Evolutionary conservation across 2,329 filamentous ascomycete species (phyloP).

Genomic region (Cladosporium sp.): DNA sequence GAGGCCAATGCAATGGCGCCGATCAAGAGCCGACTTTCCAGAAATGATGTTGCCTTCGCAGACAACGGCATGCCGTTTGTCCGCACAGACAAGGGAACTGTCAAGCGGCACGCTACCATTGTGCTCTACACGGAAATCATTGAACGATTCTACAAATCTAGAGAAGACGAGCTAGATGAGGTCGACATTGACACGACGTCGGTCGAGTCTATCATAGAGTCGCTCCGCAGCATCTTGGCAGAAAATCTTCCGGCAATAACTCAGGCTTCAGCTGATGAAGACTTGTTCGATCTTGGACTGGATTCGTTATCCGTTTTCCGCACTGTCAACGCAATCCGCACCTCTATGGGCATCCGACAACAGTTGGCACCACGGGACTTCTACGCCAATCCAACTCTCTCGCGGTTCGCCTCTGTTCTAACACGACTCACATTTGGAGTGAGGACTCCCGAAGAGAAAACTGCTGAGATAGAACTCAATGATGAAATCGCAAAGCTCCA

Average conservation of each 20-base stretch:
- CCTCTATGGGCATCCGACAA: background rate
- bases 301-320: slow-evolving; percentile 32
- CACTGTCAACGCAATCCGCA: background rate
- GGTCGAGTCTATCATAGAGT: slow-evolving; percentile 25
- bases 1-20: slow-evolving; percentile 42
- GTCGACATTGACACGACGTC: slow-evolving; percentile 24
- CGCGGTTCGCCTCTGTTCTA: background rate
- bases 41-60: slow-evolving; percentile 43
- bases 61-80: slow-evolving; percentile 46
- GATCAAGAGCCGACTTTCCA: slow-evolving; percentile 44
- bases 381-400: slow-evolving; percentile 3
- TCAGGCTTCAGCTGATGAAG: slow-evolving; percentile 24
- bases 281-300: slow-evolving; percentile 33
- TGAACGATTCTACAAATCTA: slow-evolving; percentile 41
- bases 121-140: slow-evolving; percentile 46
- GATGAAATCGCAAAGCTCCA: background rate
- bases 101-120: slow-evolving; percentile 44
- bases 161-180: background rate
- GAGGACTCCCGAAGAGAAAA: background rate
- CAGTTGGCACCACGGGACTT: background rate
- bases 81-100: slow-evolving; percentile 48
- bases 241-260: slow-evolving; percentile 18
- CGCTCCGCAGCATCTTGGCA: background rate
- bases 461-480: background rate
- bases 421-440: background rate